Base-by-base conservation (phyloP, 2,329 filamentous ascomycete species). In the Ceratocystiopsis minuta region DNA sequence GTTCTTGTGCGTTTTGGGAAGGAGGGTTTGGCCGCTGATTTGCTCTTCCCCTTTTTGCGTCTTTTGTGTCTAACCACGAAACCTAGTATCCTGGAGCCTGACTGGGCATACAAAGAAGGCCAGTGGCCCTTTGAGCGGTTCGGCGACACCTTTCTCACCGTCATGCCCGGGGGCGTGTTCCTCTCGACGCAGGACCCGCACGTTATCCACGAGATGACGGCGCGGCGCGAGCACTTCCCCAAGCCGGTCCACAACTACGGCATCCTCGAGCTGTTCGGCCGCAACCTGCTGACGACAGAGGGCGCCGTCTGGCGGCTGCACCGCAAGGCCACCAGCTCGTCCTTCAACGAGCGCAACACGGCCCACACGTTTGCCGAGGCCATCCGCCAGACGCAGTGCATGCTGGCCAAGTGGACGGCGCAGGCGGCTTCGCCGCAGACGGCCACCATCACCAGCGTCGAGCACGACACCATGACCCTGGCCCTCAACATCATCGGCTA, bases 301-400 rank as follows among this genome's bases (percentile, higher is more conserved):
- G 80, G 80, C 1, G 54, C 63, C 1, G 58, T 69, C 24, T 88
- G 80, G 82, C 75, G 75, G 31, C 67, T 72, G 57, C 81, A 88
- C 55, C 71, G 81, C 46, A 84, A 80, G 58, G 68, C 77, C 36
- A 79, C 75, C 1, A 72, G 76, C 24, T 74, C 80, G 0, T 73
- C 73, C 4, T 87, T 88, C 57, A 83, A 78, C 44, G 82, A 88
- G 60, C 75, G 70, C 59, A 87, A 84, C 55, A 78, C 82, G 43
- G 63, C 66, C 17, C 54, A 77, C 32, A 75, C 79, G 7, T 81
- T 75, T 57, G 58, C 57, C 35, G 75, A 80, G 56, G 66, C 69
- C 16, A 59, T 78, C 43, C 60, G 64, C 43, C 80, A 87, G 60
- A 70, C 78, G 0, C 60, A 69, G 46, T 66, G 68, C 13, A 69